These are phyloP conservation scores for Russula emetica DNA, from an alignment of 768 basidiomycete genomes.

Conservation along the genomic window DNA sequence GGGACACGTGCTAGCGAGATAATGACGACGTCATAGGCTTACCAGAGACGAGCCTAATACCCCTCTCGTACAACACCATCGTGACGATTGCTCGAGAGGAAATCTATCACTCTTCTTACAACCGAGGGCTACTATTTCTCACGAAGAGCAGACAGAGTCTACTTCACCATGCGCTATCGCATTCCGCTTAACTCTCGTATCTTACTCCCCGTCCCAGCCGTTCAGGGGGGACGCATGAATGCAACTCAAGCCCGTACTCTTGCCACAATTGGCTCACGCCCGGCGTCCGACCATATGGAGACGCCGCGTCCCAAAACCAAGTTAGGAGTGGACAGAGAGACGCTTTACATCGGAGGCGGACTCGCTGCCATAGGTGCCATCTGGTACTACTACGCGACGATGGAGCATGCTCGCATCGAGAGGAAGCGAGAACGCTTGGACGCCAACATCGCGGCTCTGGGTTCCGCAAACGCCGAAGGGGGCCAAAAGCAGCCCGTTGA, in stretches of 20 bases:
- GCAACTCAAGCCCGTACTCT: constrained; percentile 5
- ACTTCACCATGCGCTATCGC: constrained; percentile 4
- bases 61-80: background rate
- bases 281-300: constrained; percentile 8
- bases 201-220: constrained; percentile 1
- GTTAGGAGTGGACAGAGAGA: constrained; percentile 5
- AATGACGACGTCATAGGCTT: constrained; percentile 4
- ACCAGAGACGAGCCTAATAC: too few species aligned
- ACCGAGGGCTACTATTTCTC: background rate
- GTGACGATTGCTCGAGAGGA: too few species aligned
- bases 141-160: constrained; percentile 37
- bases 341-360: constrained; percentile 22
- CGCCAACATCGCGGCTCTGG: background rate
- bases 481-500: constrained; percentile 8
- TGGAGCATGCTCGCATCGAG: constrained; percentile 23
- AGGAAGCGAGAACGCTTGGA: constrained; percentile 1
- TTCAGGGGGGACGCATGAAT: background rate
- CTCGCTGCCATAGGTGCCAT: constrained; percentile 17
- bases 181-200: constrained; percentile 1
- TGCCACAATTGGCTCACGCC: constrained; percentile 13
- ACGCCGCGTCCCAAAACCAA: constrained; percentile 1
- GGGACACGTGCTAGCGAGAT: constrained; percentile 6
- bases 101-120: background rate
- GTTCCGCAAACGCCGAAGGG: constrained; percentile 1
- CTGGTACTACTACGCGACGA: constrained; percentile 25